Conservation (phyloP, 306 rosid genomes). For the Delonix regia region DNA sequence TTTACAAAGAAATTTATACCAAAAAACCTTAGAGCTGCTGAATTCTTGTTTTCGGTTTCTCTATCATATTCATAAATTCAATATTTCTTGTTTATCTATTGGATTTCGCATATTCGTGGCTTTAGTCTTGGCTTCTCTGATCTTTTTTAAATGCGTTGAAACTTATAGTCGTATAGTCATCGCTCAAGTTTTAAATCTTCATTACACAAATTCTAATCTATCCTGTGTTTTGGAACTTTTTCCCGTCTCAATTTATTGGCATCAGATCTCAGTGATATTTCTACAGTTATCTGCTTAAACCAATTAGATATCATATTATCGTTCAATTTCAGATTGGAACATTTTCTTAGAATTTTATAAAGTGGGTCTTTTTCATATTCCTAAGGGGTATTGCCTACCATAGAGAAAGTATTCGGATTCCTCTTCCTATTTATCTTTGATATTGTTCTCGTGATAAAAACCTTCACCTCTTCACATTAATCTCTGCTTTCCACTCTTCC, state of each 20-base stretch:
- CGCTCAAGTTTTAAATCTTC: constrained; percentile 22
- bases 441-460: constrained; percentile 45
- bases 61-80: neutral
- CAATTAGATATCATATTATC: constrained; percentile 23
- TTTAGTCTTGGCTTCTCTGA: neutral
- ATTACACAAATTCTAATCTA: neutral
- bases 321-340: constrained; percentile 40
- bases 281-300: constrained; percentile 40
- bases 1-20: too few species aligned
- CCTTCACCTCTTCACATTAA: constrained; percentile 54
- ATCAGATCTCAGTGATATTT: constrained; percentile 50
- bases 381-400: constrained; percentile 22
- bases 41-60: too few species aligned
- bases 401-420: constrained; percentile 78
- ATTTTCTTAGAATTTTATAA: constrained; percentile 47
- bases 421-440: constrained; percentile 63
- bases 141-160: neutral
- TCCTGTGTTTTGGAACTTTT: constrained; percentile 27
- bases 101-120: neutral
- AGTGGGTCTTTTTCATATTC: constrained; percentile 74
- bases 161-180: neutral
- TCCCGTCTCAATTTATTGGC: constrained; percentile 5
- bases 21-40: too few species aligned
- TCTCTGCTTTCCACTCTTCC: constrained; percentile 31
- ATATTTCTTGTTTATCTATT: neutral